Conservation (phyloP, 2,329 filamentous ascomycete genomes). For the Fusarium nodosum region DNA sequence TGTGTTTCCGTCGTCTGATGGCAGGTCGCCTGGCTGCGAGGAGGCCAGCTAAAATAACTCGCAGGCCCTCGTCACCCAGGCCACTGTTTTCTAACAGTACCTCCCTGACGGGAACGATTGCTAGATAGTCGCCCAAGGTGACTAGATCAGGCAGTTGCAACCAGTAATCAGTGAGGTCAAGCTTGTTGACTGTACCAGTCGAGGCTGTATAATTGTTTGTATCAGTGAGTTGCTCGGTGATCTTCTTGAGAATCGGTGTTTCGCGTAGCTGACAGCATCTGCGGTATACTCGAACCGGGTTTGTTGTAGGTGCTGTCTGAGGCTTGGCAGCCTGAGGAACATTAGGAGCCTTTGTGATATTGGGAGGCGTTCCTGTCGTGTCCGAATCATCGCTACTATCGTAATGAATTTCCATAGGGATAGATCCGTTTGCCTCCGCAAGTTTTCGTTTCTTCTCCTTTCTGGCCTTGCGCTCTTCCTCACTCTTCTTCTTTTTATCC, state of each 20-base stretch:
- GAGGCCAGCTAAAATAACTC: conserved; percentile 87
- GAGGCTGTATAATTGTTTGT: conserved; percentile 74
- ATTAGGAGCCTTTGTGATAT: conserved; percentile 7
- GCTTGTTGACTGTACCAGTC: conserved; percentile 81
- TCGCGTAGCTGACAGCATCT: conserved; percentile 95
- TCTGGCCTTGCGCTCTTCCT: conserved; percentile 90
- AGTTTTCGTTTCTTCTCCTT: conserved; percentile 89
- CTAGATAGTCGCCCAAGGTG: conserved; percentile 93
- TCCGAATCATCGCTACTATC: conserved; percentile 75
- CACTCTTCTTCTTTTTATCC: conserved; percentile 95
- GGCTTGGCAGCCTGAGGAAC: conserved; percentile 46
- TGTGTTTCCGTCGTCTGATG: conserved; percentile 64
- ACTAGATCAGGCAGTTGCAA: conserved; percentile 86
- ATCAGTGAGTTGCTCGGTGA: conserved; percentile 87
- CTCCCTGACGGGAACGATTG: conserved; percentile 90
- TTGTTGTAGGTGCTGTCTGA: conserved; percentile 77
- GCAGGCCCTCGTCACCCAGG: conserved; percentile 85
- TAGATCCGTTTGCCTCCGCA: conserved; percentile 87
- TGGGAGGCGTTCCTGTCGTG: conserved; percentile 35
- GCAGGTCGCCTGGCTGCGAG: conserved; percentile 81
- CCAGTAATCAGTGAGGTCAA: conserved; percentile 88
- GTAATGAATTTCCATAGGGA: conserved; percentile 85
- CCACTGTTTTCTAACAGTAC: conserved; percentile 89
- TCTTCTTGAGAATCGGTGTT: conserved; percentile 90
- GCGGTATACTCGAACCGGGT: conserved; percentile 92